Conservation (phyloP, 1,284 basidiomycete species). For the Polyporus tsugae region DNA sequence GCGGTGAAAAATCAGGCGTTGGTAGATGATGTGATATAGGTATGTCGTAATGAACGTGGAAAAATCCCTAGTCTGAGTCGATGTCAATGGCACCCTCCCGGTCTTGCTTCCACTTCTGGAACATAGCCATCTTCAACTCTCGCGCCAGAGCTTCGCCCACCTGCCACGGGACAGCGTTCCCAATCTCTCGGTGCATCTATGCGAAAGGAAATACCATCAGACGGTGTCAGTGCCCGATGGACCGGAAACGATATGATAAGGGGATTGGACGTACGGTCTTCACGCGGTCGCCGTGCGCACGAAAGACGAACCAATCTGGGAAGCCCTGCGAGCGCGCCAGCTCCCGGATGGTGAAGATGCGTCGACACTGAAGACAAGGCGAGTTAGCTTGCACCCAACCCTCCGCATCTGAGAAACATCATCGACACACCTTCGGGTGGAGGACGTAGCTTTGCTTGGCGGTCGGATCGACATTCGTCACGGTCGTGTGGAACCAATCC, state of each 20-base stretch:
- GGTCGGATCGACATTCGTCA: conserved; percentile 77
- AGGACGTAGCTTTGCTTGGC: conserved; percentile 76
- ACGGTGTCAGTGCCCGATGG: not conserved
- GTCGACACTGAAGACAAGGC: conserved; percentile 54
- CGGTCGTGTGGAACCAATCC: conserved; percentile 69
- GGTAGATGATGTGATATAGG: not conserved
- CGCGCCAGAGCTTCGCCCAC: conserved; percentile 68
- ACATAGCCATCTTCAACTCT: conserved; percentile 59
- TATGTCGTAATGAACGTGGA: not conserved
- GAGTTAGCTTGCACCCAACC: not conserved
- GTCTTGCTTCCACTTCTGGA: conserved; percentile 56
- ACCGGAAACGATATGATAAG: not conserved
- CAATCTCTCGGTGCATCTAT: conserved; percentile 80
- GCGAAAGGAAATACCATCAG: not conserved
- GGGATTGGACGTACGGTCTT: conserved; percentile 57
- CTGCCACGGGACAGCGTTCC: conserved; percentile 77
- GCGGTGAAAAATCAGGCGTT: no score
- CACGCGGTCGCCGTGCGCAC: conserved; percentile 57
- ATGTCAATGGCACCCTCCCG: conserved; percentile 43
- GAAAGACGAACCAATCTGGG: conserved; percentile 72
- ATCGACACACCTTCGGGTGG: conserved; percentile 62
- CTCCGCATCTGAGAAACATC: not conserved
- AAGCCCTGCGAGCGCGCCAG: conserved; percentile 81
- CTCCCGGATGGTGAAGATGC: conserved; percentile 75
- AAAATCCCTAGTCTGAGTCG: conserved; percentile 12